Evolutionary conservation across 805 yeast species (phyloP), one percentile per base, ranked within the genome.

Genomic region (Wickerhamiella lipophila): DNA sequence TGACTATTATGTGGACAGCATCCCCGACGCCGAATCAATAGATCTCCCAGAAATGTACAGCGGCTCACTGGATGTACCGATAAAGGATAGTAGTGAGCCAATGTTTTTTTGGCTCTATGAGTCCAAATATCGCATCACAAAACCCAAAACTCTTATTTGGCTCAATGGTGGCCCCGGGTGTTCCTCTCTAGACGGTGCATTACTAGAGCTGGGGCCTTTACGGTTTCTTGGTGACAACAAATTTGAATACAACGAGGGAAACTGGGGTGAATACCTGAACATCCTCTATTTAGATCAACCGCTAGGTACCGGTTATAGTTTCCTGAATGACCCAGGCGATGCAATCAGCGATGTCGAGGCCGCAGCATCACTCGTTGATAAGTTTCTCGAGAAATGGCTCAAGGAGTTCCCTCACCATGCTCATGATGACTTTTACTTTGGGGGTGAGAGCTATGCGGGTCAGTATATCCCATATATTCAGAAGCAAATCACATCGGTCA

Each of bases 121-220:
- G 40, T 56, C 61, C 23, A 55, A 59, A 48, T 60, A 56, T 45
- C 52, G 55, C 19, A 58, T 61, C 5, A 58, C 64, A 13, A 61
- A 61, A 32, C 64, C 60, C 6, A 58, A 56, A 19, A 68, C 70
- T 3, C 54, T 70, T 21, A 72, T 92, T 49, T 92, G 98, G 97
- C 71, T 92, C 19, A 92, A 92, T 63, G 98, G 98, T 35, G 98
- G 98, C 0, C 98, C 98, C 0, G 98, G 98, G 0, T 92, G 98
- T 63, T 87, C 96, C 1, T 87, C 96, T 0, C 78, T 89, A 92
- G 98, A 92, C 65, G 98, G 98, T 13, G 95, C 95, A 0, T 62
- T 92, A 54, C 76, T 88, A 77, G 98, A 92, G 63, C 67, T 79
- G 2, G 98, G 98, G 0, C 97, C 98, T 0, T 75, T 86, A 40